Evolutionary conservation across 495 filamentous ascomycete species (phyloP).

Genomic region (Daldinia grandis): DNA sequence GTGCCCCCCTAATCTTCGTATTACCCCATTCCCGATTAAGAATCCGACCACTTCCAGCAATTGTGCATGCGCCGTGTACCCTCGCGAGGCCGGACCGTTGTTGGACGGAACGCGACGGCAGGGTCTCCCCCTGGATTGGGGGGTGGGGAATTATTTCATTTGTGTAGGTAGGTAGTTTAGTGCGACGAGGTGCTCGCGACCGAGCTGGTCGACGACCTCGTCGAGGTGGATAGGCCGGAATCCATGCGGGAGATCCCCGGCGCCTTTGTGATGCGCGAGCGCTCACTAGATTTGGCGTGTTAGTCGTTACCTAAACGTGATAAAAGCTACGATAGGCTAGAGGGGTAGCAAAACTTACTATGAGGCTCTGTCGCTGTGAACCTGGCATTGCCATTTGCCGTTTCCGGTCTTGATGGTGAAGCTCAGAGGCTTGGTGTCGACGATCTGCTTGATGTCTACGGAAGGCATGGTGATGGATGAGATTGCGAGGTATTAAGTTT

Average conservation of each 20-base stretch:
- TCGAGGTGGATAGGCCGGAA: slow-evolving; percentile 42
- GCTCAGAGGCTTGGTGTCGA: slow-evolving; percentile 49
- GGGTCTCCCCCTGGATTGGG: slow-evolving; percentile 17
- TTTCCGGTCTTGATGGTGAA: slow-evolving; percentile 56
- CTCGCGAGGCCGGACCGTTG: background rate
- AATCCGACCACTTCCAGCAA: background rate
- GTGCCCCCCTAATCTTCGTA: slow-evolving; percentile 10
- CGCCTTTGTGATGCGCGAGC: slow-evolving; percentile 36
- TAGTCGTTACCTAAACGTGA: slow-evolving; percentile 8
- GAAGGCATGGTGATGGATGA: slow-evolving; percentile 40
- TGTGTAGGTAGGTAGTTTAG: slow-evolving; percentile 16
- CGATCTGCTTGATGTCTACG: slow-evolving; percentile 44
- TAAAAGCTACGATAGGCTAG: background rate
- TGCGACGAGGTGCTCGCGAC: slow-evolving; percentile 35
- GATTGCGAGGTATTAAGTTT: background rate
- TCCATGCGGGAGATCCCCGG: slow-evolving; percentile 44
- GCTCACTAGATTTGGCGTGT: slow-evolving; percentile 47
- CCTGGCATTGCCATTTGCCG: slow-evolving; percentile 51
- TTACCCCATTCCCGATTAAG: background rate
- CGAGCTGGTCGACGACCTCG: slow-evolving; percentile 38
- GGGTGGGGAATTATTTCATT: slow-evolving; percentile 4
- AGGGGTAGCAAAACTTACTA: slow-evolving; percentile 47
- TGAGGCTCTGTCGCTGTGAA: slow-evolving; percentile 52
- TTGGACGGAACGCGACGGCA: slow-evolving; percentile 11
- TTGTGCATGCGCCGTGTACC: slow-evolving; percentile 1